phyloP scores from a whole-genome alignment of 805 yeast species.

The Cyberlindnera galapagoensis region DNA sequence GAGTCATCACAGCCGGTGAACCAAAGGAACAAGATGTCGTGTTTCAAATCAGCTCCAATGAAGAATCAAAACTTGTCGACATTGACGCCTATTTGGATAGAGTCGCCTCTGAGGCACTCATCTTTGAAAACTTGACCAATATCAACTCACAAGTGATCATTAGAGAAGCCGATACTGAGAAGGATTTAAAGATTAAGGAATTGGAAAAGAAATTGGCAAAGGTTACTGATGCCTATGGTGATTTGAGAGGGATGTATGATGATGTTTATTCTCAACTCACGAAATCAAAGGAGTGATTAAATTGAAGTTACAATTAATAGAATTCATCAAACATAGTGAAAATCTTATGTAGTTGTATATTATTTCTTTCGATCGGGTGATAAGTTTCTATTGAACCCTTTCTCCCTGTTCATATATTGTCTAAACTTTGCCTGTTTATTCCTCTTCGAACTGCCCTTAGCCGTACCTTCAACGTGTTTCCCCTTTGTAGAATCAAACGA shows the following conservation, averaged over 20 bases:
- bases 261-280: constrained; percentile 44
- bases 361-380: constrained; percentile 38
- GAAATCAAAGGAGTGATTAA: too few relatives aligned
- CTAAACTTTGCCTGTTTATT: constrained; percentile 41
- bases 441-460: constrained; percentile 34
- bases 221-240: constrained; percentile 53
- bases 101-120: constrained; percentile 45
- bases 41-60: constrained; percentile 24
- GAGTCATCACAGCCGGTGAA: constrained; percentile 42
- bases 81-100: constrained; percentile 43
- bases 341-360: too few relatives aligned
- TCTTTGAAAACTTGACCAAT: constrained; percentile 38
- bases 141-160: constrained; percentile 33
- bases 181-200: constrained; percentile 28
- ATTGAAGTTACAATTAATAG: too few relatives aligned
- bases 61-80: constrained; percentile 26
- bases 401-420: constrained; percentile 53
- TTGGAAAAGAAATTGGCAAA: constrained; percentile 41
- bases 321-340: too few relatives aligned
- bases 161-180: constrained; percentile 13
- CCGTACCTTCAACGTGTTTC: constrained; percentile 45
- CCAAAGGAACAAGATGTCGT: constrained; percentile 38
- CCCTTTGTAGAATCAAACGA: constrained; percentile 52
- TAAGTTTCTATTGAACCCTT: constrained; percentile 49
- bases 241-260: constrained; percentile 54